Evolutionary conservation across 331 rosid species (phyloP), one percentile per base, ranked within the genome.

Genomic region (Quercus tomentella): DNA sequence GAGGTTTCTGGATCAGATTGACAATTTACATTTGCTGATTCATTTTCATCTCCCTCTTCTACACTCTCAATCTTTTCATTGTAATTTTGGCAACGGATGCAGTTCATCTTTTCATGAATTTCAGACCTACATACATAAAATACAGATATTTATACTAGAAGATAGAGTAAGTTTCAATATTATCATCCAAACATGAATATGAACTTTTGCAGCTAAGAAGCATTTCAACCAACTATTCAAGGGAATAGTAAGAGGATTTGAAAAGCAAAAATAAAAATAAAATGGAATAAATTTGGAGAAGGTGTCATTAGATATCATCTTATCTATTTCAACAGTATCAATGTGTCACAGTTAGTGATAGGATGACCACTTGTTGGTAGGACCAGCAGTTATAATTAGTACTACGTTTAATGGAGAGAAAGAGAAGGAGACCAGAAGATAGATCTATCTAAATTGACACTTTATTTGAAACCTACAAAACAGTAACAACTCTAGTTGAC

Each of bases 31-130:
- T n/a, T 49, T 15, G 80, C 67, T 25, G 84, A 75, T 58, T 76
- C 84, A 73, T 70, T 75, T 73, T 33, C 73, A 31, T 77, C 83
- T 80, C 63, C 62, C 55, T 84, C 85, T n/a, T 80, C 83, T 58
- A 62, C 56, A 62, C 55, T 89, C 79, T 73, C 80, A 60, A 82
- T 80, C 72, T 60, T 77, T 69, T 85, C 87, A 63, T 76, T 57
- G 70, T 35, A 70, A 79, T 77, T 83, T 86, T 81, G 94, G 87
- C 98, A 94, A 80, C 98, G 94, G 79, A 72, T 70, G 83, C 98
- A 94, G 68, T 74, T 90, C 93, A 94, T 89, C 66, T 88, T 90
- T 82, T 91, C 94, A 85, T 94, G 98, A 80, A 94, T 93, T 77
- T 91, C 98, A 75, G 98, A 94, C 87, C 98, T 94, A 77, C 61